These are phyloP conservation scores for Mortierella antarctica DNA, from an alignment of 192 early-diverging fungal species.

Conservation along the genomic window DNA sequence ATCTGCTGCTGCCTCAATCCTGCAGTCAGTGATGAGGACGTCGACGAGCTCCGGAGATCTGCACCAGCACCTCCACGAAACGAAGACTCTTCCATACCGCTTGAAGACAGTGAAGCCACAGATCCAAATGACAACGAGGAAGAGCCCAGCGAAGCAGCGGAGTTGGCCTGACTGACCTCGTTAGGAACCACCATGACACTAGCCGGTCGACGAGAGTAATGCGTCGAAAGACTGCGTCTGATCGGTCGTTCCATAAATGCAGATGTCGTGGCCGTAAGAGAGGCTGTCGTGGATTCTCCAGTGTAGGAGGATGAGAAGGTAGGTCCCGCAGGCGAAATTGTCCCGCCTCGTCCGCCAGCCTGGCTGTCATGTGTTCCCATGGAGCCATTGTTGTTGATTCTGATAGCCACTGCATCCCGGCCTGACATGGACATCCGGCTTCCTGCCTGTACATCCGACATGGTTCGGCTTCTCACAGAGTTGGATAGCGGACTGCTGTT, in stretches of 20 bases:
- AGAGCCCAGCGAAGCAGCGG: too few relatives aligned
- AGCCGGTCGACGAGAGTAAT: conserved; percentile 28
- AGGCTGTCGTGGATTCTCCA: neutral
- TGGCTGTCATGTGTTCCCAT: too few relatives aligned
- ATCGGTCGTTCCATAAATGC: conserved; percentile 30
- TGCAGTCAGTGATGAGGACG: neutral
- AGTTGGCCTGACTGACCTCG: neutral
- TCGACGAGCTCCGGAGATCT: conserved; percentile 1
- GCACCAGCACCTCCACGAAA: neutral
- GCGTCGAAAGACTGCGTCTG: conserved; percentile 14
- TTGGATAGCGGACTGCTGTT: conserved; percentile 8
- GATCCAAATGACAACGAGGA: conserved; percentile 22
- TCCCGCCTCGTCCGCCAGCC: too few relatives aligned
- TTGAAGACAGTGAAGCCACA: conserved; percentile 21
- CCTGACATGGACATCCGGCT: conserved; percentile 10
- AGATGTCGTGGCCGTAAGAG: conserved; percentile 5
- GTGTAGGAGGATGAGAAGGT: neutral
- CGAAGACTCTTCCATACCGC: conserved; percentile 5
- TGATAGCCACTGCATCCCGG: neutral
- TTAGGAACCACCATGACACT: conserved; percentile 27
- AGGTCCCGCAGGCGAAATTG: neutral
- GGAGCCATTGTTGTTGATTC: neutral
- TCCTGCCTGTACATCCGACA: conserved; percentile 30
- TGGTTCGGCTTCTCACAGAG: conserved; percentile 22
- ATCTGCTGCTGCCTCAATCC: conserved; percentile 4